Evolutionary conservation across 768 basidiomycete species (phyloP), one percentile per base, ranked within the genome.

Genomic region (Floccularia luteovirens): DNA sequence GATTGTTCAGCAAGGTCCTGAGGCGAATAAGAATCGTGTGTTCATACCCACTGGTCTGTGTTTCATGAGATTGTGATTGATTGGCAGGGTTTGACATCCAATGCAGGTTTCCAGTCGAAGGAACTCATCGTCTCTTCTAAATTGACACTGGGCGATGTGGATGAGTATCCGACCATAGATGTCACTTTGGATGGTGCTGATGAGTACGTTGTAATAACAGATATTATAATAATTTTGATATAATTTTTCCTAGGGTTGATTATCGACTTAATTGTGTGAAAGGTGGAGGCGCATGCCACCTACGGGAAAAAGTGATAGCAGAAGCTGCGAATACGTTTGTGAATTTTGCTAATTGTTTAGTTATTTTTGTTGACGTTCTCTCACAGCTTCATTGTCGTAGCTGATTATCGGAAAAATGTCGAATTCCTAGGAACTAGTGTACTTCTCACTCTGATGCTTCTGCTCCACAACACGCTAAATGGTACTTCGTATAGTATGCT

Each of bases 151-250:
- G 93, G 91, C 24, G 93, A 96, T 53, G 79, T 92, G 11, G 86
- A 91, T 54, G 82, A 91, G 56, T 92, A 85, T 61, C 82, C 86
- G 3, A 67, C 70, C 1, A 83, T 98, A 40, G 96, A 99, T 52
- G 89, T 98, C n/a, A 97, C 93, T 1, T 79, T 99, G 31, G 96
- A 99, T 55, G 94, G 94, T 31, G 94, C 94, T 2, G 94, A 98
- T 47, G 94, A 97, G 90, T 93, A 48, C 48, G 88, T 41, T 17
- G 24, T 37, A 28, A 28, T 31, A 39, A 3, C 36, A 17, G 13
- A 11, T 19, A 21, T 28, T 36, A n/a, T 28, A 21, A 35, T 35
- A 13, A 43, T 31, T 12, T 5, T 35, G 27, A 34, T 24, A 8
- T 25, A 16, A 11, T 13, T 34, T 31, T 14, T 33, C 32, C 22